Evolutionary conservation across 2,329 filamentous ascomycete species (phyloP).

Genomic region (Nigrograna mackinnonii): DNA sequence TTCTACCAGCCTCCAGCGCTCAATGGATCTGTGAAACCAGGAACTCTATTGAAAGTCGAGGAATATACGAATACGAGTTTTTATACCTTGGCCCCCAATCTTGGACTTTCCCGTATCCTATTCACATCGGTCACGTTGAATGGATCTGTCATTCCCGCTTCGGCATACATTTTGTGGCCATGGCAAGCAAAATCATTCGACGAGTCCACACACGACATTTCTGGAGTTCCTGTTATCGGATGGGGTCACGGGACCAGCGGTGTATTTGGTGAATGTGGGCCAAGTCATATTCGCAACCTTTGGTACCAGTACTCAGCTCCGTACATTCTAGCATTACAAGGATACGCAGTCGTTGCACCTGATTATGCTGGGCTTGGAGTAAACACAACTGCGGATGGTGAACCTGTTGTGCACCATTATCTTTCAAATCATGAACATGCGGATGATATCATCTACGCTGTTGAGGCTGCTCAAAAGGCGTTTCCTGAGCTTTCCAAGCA

Average conservation of each 20-base stretch:
- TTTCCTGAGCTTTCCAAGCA: constrained; percentile 42
- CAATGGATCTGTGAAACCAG: constrained; percentile 27
- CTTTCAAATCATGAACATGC: constrained; percentile 42
- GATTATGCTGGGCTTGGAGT: constrained; percentile 23
- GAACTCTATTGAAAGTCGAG: constrained; percentile 47
- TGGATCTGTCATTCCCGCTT: constrained; percentile 51
- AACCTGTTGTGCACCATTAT: constrained; percentile 43
- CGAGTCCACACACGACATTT: constrained; percentile 20
- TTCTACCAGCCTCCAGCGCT: constrained; percentile 43
- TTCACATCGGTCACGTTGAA: constrained; percentile 53
- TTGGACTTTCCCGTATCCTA: constrained; percentile 53
- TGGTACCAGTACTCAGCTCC: constrained; percentile 27
- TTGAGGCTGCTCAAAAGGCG: constrained; percentile 46
- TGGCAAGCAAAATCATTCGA: constrained; percentile 27
- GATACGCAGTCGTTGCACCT: constrained; percentile 11
- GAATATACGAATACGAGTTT: constrained; percentile 38
- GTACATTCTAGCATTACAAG: constrained; percentile 24
- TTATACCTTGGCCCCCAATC: constrained; percentile 47
- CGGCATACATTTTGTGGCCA: constrained; percentile 56
- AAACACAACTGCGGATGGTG: constrained; percentile 24
- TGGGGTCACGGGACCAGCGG: constrained; percentile 66
- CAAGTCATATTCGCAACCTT: constrained; percentile 25
- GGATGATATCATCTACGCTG: constrained; percentile 49
- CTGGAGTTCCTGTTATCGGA: constrained; percentile 59
- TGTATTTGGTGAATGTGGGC: constrained; percentile 27